Evolutionary conservation across 2,329 filamentous ascomycete genomes (phyloP), one percentile per base, ranked within the genome.

Genomic region (Ilyonectria robusta): DNA sequence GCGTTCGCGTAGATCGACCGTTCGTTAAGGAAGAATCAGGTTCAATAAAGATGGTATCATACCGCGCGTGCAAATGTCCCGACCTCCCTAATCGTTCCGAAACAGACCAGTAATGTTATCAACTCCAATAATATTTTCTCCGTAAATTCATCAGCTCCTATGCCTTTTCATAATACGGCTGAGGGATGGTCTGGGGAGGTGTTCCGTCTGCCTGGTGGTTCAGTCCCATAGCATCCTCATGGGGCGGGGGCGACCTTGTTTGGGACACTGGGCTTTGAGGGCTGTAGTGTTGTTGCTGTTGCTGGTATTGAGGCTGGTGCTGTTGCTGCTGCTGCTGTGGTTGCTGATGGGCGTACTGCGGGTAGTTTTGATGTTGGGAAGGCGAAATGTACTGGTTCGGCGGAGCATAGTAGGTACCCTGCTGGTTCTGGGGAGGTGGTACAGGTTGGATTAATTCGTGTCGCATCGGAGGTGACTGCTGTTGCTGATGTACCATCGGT

Each of bases 191-290:
- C 31, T 69, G 70, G 1, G 74, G 73, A 19, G 72, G 68, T 2
- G 65, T 72, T 3, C 77, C 78, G 26, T 80, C 72, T 1, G 78
- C 78, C 59, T 80, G 78, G 59, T 80, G 76, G 40, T 80, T 73
- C 3, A 78, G 40, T 0, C 77, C 78, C 72, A 79, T 75, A 6
- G 70, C 65, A 46, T 78, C 77, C 29, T 77, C 75, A 23, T 78
- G 75, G 1, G 76, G 65, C 6, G 75, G 75, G 3, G 74, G 76
- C 6, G 74, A 70, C 6, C 50, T 47, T 13, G 57, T 51, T 3
- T 66, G 62, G 0, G 61, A 61, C 35, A 56, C 44, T 1, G 61
- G 61, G 60, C 48, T 59, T 26, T 37, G 48, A 15, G 53, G 37
- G 17, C 33, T 21, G 42, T 66, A 42, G 9, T 58, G 63, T 9